Conservation (phyloP, 208 protist genomes). For the Spongospora subterranea region DNA sequence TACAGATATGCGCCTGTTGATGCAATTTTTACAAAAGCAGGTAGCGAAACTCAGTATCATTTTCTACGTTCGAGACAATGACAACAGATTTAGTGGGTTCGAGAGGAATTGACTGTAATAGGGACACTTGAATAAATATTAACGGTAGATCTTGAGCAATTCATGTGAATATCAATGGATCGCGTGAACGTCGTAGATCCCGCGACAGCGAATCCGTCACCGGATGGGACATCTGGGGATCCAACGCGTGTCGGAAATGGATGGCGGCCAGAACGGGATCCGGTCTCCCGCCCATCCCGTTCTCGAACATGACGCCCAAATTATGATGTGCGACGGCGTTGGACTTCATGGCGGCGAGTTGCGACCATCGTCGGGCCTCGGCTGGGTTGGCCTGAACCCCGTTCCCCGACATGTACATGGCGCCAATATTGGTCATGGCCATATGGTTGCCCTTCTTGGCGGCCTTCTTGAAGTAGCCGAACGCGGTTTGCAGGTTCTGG, state of each 20-base stretch:
- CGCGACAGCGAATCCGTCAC: slow-evolving; percentile 17
- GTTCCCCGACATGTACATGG: slow-evolving; percentile 56
- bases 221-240: neutral
- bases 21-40: too few species aligned
- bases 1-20: too few species aligned
- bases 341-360: slow-evolving; percentile 38
- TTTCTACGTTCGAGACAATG: too few species aligned
- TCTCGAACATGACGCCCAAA: slow-evolving; percentile 56
- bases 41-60: too few species aligned
- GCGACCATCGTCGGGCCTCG: slow-evolving; percentile 40
- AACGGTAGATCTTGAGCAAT: too few species aligned
- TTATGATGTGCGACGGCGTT: slow-evolving; percentile 44
- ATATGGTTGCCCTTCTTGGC: slow-evolving; percentile 56
- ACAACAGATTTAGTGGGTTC: too few species aligned
- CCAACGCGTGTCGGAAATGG: slow-evolving; percentile 29
- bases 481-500: slow-evolving; percentile 50
- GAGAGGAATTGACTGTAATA: too few species aligned
- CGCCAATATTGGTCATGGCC: slow-evolving; percentile 44
- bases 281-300: slow-evolving; percentile 4
- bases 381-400: neutral
- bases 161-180: slow-evolving; percentile 51
- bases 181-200: slow-evolving; percentile 23
- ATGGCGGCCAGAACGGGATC: neutral
- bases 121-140: too few species aligned
- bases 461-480: slow-evolving; percentile 51